Conservation (phyloP, 257 asterid genomes). For the Scutellaria minor region DNA sequence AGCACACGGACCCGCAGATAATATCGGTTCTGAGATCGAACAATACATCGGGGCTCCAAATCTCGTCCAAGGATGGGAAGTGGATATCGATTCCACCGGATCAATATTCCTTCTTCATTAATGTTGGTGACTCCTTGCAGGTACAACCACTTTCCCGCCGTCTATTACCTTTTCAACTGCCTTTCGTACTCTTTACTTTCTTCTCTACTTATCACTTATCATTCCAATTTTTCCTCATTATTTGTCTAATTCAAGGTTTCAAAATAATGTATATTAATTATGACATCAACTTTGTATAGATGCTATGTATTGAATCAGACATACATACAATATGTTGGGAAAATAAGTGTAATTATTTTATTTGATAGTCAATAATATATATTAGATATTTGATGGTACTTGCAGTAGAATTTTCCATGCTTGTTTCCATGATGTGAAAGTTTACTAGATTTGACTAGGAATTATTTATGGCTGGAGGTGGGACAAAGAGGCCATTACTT, state of each 20-base stretch:
- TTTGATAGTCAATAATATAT: not conserved
- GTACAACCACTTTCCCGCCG: constrained; percentile 48
- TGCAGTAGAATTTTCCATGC: not conserved
- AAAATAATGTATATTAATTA: too few species aligned
- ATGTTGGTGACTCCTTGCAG: constrained; percentile 88
- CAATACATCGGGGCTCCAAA: constrained; percentile 76
- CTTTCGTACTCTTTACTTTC: not conserved
- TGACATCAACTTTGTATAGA: too few species aligned
- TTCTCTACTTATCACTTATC: not conserved
- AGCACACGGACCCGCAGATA: constrained; percentile 89
- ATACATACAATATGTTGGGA: too few species aligned
- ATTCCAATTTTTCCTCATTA: not conserved
- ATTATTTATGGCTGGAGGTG: constrained; percentile 14
- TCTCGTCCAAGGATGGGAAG: constrained; percentile 59
- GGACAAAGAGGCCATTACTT: constrained; percentile 22
- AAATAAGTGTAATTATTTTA: too few species aligned
- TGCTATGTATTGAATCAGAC: too few species aligned
- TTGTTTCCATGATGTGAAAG: constrained; percentile 37
- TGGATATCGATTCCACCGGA: constrained; percentile 86
- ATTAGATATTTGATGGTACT: too few species aligned
- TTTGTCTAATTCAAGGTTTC: not conserved
- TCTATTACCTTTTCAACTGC: constrained; percentile 27
- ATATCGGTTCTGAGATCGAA: constrained; percentile 82
- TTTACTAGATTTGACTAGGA: constrained; percentile 36
- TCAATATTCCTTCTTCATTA: constrained; percentile 72